Percentiles rank a stretch among this genome's conserved stretches.
phyloP scores from a whole-genome alignment of 208 protist species.

The Crithidia bombi region DNA sequence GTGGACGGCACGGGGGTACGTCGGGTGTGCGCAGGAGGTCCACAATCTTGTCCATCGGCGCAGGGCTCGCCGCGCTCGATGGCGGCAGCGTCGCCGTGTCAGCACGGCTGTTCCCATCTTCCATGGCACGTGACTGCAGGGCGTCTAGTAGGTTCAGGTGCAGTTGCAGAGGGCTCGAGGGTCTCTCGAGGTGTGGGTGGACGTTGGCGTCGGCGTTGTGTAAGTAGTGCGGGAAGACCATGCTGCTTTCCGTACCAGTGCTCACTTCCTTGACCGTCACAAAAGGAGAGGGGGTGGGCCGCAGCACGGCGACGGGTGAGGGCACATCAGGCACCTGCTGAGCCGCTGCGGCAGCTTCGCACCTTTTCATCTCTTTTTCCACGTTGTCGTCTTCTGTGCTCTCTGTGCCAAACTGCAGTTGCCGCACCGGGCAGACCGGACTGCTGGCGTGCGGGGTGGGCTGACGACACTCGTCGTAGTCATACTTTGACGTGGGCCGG shows the following conservation, averaged over 20 bases:
- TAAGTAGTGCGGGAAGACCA: constrained; percentile 13
- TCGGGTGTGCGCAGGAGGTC: not conserved
- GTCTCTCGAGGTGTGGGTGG: not conserved
- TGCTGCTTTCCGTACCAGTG: constrained; percentile 10
- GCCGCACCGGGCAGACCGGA: constrained; percentile 2
- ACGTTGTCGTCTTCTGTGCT: not conserved
- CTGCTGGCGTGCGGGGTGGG: not conserved
- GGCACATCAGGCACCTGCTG: not conserved
- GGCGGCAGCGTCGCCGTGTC: constrained; percentile 1
- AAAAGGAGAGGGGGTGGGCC: not conserved
- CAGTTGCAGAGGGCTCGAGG: not conserved
- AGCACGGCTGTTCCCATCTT: too few species aligned
- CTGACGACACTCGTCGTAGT: not conserved
- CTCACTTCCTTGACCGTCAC: not conserved
- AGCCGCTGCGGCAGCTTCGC: not conserved
- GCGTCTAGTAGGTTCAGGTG: not conserved
- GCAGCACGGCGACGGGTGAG: not conserved
- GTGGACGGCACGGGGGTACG: not conserved
- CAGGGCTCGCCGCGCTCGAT: not conserved
- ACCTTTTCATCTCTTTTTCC: not conserved
- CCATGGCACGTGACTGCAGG: not conserved
- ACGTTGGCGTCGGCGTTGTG: constrained; percentile 8
- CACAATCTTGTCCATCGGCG: not conserved
- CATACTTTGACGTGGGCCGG: not conserved
- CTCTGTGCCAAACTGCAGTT: not conserved